phyloP scores from a whole-genome alignment of 306 rosid genomes.

The Rosa multiflora region DNA sequence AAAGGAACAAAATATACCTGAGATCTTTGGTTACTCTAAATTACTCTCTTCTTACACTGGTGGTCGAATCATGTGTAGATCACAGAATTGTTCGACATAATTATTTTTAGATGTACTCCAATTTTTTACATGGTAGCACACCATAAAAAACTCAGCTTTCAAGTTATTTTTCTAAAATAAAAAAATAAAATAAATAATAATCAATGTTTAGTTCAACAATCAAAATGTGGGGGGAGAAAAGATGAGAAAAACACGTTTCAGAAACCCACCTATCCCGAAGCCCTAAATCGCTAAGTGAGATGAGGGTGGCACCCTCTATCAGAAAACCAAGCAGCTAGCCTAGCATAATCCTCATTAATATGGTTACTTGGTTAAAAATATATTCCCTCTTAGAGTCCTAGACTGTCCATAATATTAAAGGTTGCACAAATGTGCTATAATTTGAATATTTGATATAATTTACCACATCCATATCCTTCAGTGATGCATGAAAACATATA shows the following conservation, averaged over 20 bases:
- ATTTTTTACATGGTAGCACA: too few relatives aligned
- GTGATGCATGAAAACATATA: background rate
- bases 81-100: background rate
- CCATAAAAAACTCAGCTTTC: too few relatives aligned
- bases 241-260: background rate
- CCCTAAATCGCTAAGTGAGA: background rate
- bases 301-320: background rate
- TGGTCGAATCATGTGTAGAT: background rate
- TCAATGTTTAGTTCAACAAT: too few relatives aligned
- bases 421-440: background rate
- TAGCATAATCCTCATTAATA: background rate
- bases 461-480: background rate
- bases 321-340: background rate
- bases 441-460: background rate
- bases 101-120: too few relatives aligned
- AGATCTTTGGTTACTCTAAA: background rate
- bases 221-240: too few relatives aligned
- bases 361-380: background rate
- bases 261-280: background rate
- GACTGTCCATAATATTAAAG: background rate
- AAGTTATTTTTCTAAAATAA: too few relatives aligned
- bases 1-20: conserved; percentile 9
- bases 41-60: background rate
- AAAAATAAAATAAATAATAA: too few relatives aligned
- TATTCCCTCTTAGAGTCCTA: background rate